phyloP scores from a whole-genome alignment of 2,329 filamentous ascomycete genomes.

The Monosporascus sp. region DNA sequence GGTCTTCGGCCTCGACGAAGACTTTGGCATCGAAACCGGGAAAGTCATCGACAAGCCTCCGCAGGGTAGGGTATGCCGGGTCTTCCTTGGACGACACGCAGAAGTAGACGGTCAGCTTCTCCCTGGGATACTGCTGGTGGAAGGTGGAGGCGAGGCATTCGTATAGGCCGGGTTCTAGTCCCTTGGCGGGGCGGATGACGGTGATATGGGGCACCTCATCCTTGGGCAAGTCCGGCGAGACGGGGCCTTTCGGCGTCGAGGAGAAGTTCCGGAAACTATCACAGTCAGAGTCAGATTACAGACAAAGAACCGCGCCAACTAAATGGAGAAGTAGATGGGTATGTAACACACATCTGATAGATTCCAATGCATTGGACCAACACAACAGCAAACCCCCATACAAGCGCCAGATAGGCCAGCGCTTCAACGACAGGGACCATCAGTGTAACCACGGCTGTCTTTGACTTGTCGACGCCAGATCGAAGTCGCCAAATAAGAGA shows the following conservation, averaged over 20 bases:
- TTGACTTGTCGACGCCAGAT: not conserved
- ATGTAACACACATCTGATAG: constrained; percentile 45
- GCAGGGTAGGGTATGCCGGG: constrained; percentile 70
- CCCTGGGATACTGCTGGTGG: constrained; percentile 70
- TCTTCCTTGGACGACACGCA: constrained; percentile 75
- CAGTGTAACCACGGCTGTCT: constrained; percentile 8
- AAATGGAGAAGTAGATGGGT: no score
- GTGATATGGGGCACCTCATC: constrained; percentile 74
- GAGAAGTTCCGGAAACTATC: constrained; percentile 51
- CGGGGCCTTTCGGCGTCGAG: constrained; percentile 39
- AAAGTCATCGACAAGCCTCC: constrained; percentile 68
- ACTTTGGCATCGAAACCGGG: constrained; percentile 66
- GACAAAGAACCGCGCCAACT: not conserved
- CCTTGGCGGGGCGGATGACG: constrained; percentile 88
- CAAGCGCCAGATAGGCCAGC: constrained; percentile 42
- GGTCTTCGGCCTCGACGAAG: constrained; percentile 78
- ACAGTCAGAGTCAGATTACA: not conserved
- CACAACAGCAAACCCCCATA: constrained; percentile 50
- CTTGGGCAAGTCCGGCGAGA: constrained; percentile 45
- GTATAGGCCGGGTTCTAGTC: constrained; percentile 83
- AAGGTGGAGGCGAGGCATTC: constrained; percentile 88
- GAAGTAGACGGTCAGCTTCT: constrained; percentile 74
- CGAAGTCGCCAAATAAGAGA: constrained; percentile 2
- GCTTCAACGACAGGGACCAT: constrained; percentile 21
- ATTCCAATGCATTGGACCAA: constrained; percentile 53